These are phyloP conservation scores for Hysterium pulicare DNA, from an alignment of 2,329 filamentous ascomycete species.

Conservation along the genomic window DNA sequence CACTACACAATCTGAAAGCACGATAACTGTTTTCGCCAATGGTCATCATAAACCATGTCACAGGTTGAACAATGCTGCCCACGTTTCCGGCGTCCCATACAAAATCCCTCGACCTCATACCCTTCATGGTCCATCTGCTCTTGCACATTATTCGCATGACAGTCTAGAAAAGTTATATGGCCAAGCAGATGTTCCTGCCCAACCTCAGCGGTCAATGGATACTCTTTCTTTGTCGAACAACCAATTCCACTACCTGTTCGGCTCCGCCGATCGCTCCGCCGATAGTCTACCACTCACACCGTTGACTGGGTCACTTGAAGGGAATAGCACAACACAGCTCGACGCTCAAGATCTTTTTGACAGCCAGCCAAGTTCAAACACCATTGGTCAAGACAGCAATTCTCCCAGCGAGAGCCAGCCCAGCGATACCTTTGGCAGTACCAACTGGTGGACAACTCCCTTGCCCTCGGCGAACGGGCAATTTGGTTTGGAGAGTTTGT, in stretches of 20 bases:
- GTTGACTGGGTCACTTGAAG: slow-evolving; percentile 28
- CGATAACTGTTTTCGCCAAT: slow-evolving; percentile 59
- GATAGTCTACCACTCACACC: slow-evolving; percentile 26
- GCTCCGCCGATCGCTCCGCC: slow-evolving; percentile 5
- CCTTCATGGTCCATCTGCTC: slow-evolving; percentile 25
- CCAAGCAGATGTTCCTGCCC: slow-evolving; percentile 17
- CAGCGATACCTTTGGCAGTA: slow-evolving; percentile 27
- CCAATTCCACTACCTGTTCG: slow-evolving; percentile 35
- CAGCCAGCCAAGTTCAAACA: slow-evolving; percentile 15
- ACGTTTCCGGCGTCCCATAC: slow-evolving; percentile 61
- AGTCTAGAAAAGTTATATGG: slow-evolving; percentile 10
- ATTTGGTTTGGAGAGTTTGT: slow-evolving; percentile 34
- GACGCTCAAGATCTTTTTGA: slow-evolving; percentile 28
- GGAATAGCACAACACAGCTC: slow-evolving; percentile 9
- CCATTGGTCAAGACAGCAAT: slow-evolving; percentile 25
- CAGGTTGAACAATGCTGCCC: slow-evolving; percentile 62
- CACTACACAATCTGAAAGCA: slow-evolving; percentile 57
- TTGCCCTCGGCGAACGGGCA: slow-evolving; percentile 25
- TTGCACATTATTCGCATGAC: slow-evolving; percentile 18
- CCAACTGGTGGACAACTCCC: slow-evolving; percentile 33
- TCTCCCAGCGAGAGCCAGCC: slow-evolving; percentile 32
- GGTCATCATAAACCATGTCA: slow-evolving; percentile 64
- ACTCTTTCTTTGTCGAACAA: slow-evolving; percentile 36
- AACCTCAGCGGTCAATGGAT: slow-evolving; percentile 30
- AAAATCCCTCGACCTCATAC: slow-evolving; percentile 52